Conservation (phyloP, 768 basidiomycete species). For the Calocybe indica region DNA sequence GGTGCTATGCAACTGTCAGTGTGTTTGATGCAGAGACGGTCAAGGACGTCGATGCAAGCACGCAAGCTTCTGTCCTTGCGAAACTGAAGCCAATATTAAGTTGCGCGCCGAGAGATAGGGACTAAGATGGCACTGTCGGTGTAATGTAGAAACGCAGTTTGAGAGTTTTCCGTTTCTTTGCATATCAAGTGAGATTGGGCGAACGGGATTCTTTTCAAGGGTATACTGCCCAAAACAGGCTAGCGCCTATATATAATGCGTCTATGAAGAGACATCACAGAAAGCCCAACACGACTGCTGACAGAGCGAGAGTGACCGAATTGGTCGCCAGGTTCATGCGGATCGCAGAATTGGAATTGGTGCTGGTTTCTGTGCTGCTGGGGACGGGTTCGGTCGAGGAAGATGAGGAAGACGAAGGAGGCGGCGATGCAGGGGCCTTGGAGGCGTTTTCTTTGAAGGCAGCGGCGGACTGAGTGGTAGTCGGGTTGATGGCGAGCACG, state of each 20-base stretch:
- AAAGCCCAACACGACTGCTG: background rate
- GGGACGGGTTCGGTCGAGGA: background rate
- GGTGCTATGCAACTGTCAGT: slow-evolving; percentile 43
- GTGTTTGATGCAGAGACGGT: slow-evolving; percentile 39
- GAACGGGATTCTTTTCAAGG: no score
- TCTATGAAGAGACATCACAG: background rate
- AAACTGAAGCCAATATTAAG: slow-evolving; percentile 27
- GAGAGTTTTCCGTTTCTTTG: no score
- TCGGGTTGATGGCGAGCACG: slow-evolving; percentile 32
- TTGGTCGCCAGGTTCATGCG: background rate
- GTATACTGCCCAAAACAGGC: no score
- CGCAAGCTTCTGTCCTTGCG: slow-evolving; percentile 32
- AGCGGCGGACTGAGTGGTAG: slow-evolving; percentile 23
- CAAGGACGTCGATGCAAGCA: slow-evolving; percentile 33
- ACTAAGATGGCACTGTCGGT: slow-evolving; percentile 68
- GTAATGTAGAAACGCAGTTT: no score
- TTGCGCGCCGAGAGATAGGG: slow-evolving; percentile 89
- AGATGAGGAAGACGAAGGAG: slow-evolving; percentile 2
- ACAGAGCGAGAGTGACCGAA: background rate
- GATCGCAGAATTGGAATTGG: slow-evolving; percentile 7
- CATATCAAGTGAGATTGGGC: no score
- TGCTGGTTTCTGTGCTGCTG: slow-evolving; percentile 1
- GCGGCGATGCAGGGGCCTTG: slow-evolving; percentile 15
- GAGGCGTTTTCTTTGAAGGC: slow-evolving; percentile 32
- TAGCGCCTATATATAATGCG: no score